Evolutionary conservation across 768 basidiomycete species (phyloP), one percentile per base, ranked within the genome.

Genomic region (Paxillus involutus): DNA sequence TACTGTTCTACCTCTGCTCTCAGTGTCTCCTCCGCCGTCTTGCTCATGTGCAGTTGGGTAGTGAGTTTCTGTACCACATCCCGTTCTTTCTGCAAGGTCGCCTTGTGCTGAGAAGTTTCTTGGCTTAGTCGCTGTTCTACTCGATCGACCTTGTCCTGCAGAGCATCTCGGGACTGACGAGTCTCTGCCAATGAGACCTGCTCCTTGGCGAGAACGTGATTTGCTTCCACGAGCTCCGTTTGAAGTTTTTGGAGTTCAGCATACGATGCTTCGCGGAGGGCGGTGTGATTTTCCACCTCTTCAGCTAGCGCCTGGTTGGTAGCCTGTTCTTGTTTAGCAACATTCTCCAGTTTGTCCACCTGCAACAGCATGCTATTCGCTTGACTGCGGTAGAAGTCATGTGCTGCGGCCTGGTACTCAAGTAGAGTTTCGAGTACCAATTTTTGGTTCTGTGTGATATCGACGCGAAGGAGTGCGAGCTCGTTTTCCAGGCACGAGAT

Each of bases 1-100:
- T 59, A 91, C 92, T 77, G 74, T 35, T 85, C 81, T 41, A 90
- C 75, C 56, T 94, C 91, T 26, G 77, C 77, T 33, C 81, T 77
- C 49, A 94, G 75, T 4, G 78, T 80, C 32, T 84, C 84, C 65
- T 94, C 89, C 4, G 86, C 83, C 57, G 79, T 78, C 59, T 83
- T 79, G 56, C 71, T 76, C 70, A 81, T 80, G 57, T 82, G 78
- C 33, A 86, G 65, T 6, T 80, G 74, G 14, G 66, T 66, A 0
- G 78, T 76, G 36, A 89, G 67, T 21, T 80, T 74, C 53, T 81
- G 77, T 9, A 73, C 63, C 0, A 72, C 58, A 26, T 82, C 75
- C 39, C 72, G 75, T 47, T 84, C 82, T 53, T 75, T 80, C 53
- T 76, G 74, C 57, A 82, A 49, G 0, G 69, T 61, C 6, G 59